Conservation (phyloP, 208 protist genomes). For the Trypanosoma platydactyli region DNA sequence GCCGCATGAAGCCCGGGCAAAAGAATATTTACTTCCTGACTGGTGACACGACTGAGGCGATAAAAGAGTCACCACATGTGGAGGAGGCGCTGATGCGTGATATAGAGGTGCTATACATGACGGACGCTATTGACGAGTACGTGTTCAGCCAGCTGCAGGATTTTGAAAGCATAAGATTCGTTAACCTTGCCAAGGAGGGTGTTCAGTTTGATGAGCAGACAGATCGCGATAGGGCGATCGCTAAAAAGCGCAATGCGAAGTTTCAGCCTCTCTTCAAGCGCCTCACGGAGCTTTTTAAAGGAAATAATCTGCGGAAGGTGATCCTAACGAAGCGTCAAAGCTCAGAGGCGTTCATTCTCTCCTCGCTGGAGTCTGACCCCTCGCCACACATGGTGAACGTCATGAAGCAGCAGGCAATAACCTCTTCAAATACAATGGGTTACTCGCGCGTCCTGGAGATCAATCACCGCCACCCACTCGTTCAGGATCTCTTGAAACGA, state of each 20-base stretch:
- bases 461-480: conserved; percentile 97
- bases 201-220: conserved; percentile 92
- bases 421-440: conserved; percentile 38
- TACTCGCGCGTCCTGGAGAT: conserved; percentile 96
- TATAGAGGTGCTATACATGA: conserved; percentile 95
- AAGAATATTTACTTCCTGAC: conserved; percentile 94
- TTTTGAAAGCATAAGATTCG: conserved; percentile 95
- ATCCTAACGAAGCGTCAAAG: conserved; percentile 92
- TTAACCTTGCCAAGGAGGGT: conserved; percentile 96
- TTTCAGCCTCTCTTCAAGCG: conserved; percentile 84
- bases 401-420: conserved; percentile 94
- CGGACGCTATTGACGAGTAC: conserved; percentile 99
- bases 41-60: conserved; percentile 73
- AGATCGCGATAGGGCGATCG: conserved; percentile 90
- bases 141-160: conserved; percentile 91
- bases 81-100: conserved; percentile 80
- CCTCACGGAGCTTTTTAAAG: conserved; percentile 79
- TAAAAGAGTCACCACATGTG: conserved; percentile 83
- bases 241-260: conserved; percentile 90
- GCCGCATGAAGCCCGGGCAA: conserved; percentile 94
- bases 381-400: conserved; percentile 98
- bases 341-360: conserved; percentile 94
- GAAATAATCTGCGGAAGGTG: conserved; percentile 85
- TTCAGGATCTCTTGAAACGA: conserved; percentile 91
- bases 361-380: conserved; percentile 92